Evolutionary conservation across 108 stramenopile species (phyloP), one percentile per base, ranked within the genome.

Genomic region (Cyclostephanos tholiformis): DNA sequence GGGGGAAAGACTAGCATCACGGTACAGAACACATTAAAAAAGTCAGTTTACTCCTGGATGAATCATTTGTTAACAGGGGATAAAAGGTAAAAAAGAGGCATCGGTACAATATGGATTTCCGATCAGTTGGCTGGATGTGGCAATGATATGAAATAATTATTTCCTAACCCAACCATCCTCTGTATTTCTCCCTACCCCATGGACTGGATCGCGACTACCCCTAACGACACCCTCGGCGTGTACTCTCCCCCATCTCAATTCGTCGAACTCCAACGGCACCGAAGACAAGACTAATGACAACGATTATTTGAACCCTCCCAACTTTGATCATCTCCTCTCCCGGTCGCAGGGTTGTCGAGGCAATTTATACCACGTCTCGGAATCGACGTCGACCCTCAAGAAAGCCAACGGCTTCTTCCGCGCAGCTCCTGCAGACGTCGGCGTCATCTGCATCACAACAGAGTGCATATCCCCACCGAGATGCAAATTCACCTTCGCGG

Each of bases 381-480:
- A 25, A 26, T 26, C 53, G 4, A 55, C 53, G 44, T 14, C 16
- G 16, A 17, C 25, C 9, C 20, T 1, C 52, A n/a, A 53, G 20
- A 55, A 55, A 23, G 3, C 53, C 52, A 5, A 19, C 2, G 7
- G 25, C 32, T 63, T 36, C 32, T 39, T 36, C 22, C 3, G 35
- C 41, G 36, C 63, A 41, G 22, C 36, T 51, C 12, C 23, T 29
- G 27, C 23, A 8, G 48, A 43, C 22, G 23, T 8, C 65, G 27
- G 48, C 26, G 48, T 51, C 29, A 16, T 23, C 22, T 11, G 49
- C 65, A 22, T 56, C 6, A 63, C 22, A 65, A 53, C 20, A 67
- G 30, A 60, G 59, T 69, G 17, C 36, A 59, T 8, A 62, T 62
- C 50, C 67, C 67, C 20, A 69, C 59, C 0, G 67, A 76, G 7